Evolutionary conservation across 2,329 filamentous ascomycete species (phyloP).

Genomic region (Cladosporium velox): DNA sequence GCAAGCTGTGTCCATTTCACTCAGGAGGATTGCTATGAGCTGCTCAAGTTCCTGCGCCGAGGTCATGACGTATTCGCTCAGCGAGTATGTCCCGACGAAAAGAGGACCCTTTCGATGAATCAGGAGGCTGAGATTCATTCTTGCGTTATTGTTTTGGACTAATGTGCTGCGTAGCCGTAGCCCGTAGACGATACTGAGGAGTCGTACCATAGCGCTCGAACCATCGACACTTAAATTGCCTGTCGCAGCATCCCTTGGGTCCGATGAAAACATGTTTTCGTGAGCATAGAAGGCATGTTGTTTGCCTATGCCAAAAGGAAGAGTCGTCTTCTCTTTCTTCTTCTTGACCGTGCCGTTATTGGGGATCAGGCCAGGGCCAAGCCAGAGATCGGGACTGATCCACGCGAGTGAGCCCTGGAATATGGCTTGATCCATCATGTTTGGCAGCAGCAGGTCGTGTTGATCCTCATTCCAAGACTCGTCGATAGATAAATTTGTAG

Average conservation of each 20-base stretch:
- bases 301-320: slow-evolving; percentile 2
- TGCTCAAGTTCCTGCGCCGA: neutral
- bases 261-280: neutral
- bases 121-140: neutral
- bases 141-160: neutral
- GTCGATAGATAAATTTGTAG: too few species aligned
- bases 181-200: neutral
- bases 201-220: neutral
- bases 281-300: neutral
- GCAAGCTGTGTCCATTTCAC: neutral
- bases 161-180: neutral
- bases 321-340: neutral
- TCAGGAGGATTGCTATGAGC: neutral
- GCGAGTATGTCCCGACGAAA: neutral
- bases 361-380: neutral
- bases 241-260: neutral
- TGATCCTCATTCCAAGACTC: neutral
- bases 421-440: neutral
- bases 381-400: neutral
- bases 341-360: neutral
- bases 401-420: neutral
- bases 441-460: neutral
- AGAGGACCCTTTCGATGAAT: neutral
- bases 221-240: neutral
- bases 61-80: neutral